phyloP scores from a whole-genome alignment of 2,329 filamentous ascomycete species.

The Penicillium sp. region DNA sequence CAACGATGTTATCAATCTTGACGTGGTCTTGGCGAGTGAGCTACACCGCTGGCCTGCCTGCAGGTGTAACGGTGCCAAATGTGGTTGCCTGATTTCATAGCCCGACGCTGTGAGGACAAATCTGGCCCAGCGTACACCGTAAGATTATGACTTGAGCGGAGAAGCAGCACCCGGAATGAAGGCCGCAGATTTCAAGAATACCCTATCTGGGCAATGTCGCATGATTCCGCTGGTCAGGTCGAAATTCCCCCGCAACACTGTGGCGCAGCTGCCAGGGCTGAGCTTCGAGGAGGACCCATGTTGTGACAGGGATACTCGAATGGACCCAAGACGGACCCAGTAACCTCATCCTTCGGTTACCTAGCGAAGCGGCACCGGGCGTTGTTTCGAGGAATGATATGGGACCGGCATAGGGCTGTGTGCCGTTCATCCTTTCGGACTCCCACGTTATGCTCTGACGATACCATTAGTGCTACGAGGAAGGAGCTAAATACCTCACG shows the following conservation, averaged over 20 bases:
- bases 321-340: neutral
- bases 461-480: neutral
- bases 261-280: conserved; percentile 12
- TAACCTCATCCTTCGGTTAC: neutral
- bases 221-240: neutral
- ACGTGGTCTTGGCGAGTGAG: neutral
- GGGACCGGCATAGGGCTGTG: neutral
- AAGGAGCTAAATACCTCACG: too few species aligned
- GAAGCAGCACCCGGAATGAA: neutral
- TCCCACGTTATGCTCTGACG: neutral
- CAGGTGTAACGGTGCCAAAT: neutral
- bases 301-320: neutral
- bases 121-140: neutral
- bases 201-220: neutral
- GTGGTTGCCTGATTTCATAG: neutral
- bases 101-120: neutral
- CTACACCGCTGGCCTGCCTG: conserved; percentile 1
- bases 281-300: neutral
- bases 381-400: neutral
- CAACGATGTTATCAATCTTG: neutral
- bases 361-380: neutral
- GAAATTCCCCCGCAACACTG: neutral
- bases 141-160: neutral
- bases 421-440: neutral
- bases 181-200: neutral